Evolutionary conservation across 2,329 filamentous ascomycete genomes (phyloP).

Genomic region (Curvularia sp.): DNA sequence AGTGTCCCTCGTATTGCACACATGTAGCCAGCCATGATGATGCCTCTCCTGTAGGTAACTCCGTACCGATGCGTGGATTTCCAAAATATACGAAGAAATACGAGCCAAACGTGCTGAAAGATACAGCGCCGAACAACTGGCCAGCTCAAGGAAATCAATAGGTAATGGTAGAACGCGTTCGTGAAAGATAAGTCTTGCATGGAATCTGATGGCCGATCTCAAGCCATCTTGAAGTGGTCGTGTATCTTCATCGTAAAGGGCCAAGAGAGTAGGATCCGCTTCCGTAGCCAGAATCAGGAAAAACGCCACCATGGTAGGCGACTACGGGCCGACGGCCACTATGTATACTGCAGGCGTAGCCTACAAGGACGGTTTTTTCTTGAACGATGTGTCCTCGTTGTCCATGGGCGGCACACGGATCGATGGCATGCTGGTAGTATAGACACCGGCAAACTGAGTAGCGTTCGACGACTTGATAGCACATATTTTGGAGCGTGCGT

Average conservation of each 20-base stretch:
- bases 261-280: conserved; percentile 33
- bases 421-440: conserved; percentile 86
- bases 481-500: conserved; percentile 64
- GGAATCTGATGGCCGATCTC: background rate
- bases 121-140: conserved; percentile 28
- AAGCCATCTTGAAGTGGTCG: background rate
- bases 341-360: conserved; percentile 75
- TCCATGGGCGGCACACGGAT: conserved; percentile 79
- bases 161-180: background rate
- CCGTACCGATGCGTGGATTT: conserved; percentile 35
- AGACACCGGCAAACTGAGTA: conserved; percentile 87
- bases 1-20: conserved; percentile 14
- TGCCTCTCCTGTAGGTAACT: conserved; percentile 26
- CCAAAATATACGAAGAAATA: conserved; percentile 18
- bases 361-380: conserved; percentile 79
- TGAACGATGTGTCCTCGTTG: conserved; percentile 74
- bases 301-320: conserved; percentile 27
- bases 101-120: conserved; percentile 18
- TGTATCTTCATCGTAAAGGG: conserved; percentile 19
- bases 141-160: conserved; percentile 34
- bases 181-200: background rate
- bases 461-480: conserved; percentile 83
- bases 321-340: conserved; percentile 39
- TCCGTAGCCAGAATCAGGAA: conserved; percentile 42
- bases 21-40: conserved; percentile 22